Evolutionary conservation across 129 eudicot species (phyloP).

Genomic region (Tagetes erecta): DNA sequence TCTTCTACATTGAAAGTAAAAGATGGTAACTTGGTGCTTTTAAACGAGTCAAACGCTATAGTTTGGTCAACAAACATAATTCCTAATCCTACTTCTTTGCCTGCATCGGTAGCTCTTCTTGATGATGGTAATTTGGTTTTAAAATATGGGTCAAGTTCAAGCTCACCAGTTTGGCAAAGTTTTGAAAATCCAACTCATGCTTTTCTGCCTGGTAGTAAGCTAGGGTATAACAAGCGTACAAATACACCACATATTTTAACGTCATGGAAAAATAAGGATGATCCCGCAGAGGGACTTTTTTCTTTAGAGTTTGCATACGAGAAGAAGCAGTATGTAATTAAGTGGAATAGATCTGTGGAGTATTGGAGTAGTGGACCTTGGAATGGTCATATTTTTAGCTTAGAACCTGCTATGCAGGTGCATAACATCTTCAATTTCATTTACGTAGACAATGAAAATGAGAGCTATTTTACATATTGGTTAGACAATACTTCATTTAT

Average conservation of each 20-base stretch:
- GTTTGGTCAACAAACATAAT: slow-evolving; percentile 55
- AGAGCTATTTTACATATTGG: slow-evolving; percentile 50
- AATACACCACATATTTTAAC: slow-evolving; percentile 27
- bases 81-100: slow-evolving; percentile 8
- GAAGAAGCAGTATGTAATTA: slow-evolving; percentile 31
- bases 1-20: slow-evolving; percentile 31
- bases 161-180: slow-evolving; percentile 52
- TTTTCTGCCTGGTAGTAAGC: slow-evolving; percentile 51
- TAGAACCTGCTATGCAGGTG: slow-evolving; percentile 49
- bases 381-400: slow-evolving; percentile 42
- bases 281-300: slow-evolving; percentile 53
- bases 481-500: slow-evolving; percentile 26
- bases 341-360: slow-evolving; percentile 42
- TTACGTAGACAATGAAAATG: slow-evolving; percentile 46
- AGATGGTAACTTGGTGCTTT: slow-evolving; percentile 49
- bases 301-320: slow-evolving; percentile 32
- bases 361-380: slow-evolving; percentile 58
- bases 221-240: slow-evolving; percentile 37
- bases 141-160: slow-evolving; percentile 25
- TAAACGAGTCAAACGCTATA: slow-evolving; percentile 24
- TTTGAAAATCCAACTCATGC: slow-evolving; percentile 59
- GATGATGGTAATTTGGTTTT: slow-evolving; percentile 57
- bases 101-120: slow-evolving; percentile 32
- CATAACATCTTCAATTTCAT: slow-evolving; percentile 43
- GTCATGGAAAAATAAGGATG: slow-evolving; percentile 54